A percentile compares a stretch with the other conserved stretches of the same genome.
Evolutionary conservation across 2,329 filamentous ascomycete species (phyloP).

Genomic region (Phaeosphaeria sp.): DNA sequence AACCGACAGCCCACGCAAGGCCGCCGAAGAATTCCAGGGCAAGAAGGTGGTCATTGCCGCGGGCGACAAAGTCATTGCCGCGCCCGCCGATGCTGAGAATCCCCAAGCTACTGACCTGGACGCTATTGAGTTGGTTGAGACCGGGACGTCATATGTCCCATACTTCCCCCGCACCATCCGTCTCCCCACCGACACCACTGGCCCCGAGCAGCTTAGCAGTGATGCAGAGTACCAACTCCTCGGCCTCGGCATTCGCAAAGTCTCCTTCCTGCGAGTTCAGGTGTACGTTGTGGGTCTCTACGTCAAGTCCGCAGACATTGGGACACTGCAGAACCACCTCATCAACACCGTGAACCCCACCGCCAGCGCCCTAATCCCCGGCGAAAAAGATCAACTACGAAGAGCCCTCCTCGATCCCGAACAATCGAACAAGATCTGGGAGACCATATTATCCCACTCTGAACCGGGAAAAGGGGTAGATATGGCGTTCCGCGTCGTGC

Average conservation of each 20-base stretch:
- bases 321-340: conserved; percentile 77
- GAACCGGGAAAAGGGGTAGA: too few species aligned
- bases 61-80: conserved; percentile 65
- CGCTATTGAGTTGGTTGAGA: conserved; percentile 77
- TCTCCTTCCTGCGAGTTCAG: conserved; percentile 87
- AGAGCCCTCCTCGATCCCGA: conserved; percentile 72
- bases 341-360: conserved; percentile 76
- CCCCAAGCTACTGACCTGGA: conserved; percentile 51
- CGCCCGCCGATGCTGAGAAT: conserved; percentile 41
- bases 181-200: conserved; percentile 58
- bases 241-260: conserved; percentile 85
- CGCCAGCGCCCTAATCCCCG: conserved; percentile 82
- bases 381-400: conserved; percentile 78
- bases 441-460: conserved; percentile 66
- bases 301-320: conserved; percentile 82
- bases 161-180: conserved; percentile 77
- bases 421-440: conserved; percentile 77
- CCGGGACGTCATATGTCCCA: conserved; percentile 80
- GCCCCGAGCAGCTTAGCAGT: conserved; percentile 26
- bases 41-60: conserved; percentile 66
- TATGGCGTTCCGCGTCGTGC: conserved; percentile 82
- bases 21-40: conserved; percentile 55
- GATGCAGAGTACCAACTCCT: conserved; percentile 81
- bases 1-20: conserved; percentile 37
- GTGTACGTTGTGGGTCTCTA: conserved; percentile 97